These are phyloP conservation scores for Colletotrichum tamarilloi DNA, from an alignment of 2,329 filamentous ascomycete genomes.

Conservation along the genomic window DNA sequence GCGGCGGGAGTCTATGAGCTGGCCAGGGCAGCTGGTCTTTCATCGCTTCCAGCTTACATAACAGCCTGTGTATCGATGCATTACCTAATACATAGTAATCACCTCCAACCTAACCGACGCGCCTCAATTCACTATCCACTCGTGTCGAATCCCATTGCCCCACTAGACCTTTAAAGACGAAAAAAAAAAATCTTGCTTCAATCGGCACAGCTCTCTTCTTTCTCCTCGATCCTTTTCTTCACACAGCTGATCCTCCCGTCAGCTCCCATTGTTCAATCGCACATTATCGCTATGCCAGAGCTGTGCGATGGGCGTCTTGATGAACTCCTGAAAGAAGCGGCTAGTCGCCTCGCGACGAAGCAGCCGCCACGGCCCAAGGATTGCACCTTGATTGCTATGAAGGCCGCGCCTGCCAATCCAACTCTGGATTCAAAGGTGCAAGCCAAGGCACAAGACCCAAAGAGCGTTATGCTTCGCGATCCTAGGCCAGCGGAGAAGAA, in stretches of 20 bases:
- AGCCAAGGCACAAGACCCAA: constrained; percentile 18
- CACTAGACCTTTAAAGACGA: neutral
- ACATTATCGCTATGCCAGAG: constrained; percentile 36
- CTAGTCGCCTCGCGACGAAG: constrained; percentile 31
- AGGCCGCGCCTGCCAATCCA: constrained; percentile 12
- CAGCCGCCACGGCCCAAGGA: constrained; percentile 15
- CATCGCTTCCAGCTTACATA: neutral
- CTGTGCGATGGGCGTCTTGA: constrained; percentile 35
- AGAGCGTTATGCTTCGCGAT: constrained; percentile 28
- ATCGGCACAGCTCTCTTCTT: neutral
- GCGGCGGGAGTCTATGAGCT: neutral
- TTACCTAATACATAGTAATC: neutral
- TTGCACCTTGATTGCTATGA: constrained; percentile 23
- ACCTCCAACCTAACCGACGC: neutral
- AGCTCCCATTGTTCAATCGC: constrained; percentile 2
- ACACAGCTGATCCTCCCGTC: neutral
- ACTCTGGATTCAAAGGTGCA: neutral
- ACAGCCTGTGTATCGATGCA: neutral
- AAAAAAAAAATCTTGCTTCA: neutral
- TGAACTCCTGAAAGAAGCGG: constrained; percentile 35
- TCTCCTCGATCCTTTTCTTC: neutral
- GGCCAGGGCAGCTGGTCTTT: no score
- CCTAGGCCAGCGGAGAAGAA: constrained; percentile 24
- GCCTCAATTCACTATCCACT: neutral
- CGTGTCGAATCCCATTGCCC: neutral